Evolutionary conservation across 345 rosid species (phyloP).

Genomic region (Eutrema japonicum): DNA sequence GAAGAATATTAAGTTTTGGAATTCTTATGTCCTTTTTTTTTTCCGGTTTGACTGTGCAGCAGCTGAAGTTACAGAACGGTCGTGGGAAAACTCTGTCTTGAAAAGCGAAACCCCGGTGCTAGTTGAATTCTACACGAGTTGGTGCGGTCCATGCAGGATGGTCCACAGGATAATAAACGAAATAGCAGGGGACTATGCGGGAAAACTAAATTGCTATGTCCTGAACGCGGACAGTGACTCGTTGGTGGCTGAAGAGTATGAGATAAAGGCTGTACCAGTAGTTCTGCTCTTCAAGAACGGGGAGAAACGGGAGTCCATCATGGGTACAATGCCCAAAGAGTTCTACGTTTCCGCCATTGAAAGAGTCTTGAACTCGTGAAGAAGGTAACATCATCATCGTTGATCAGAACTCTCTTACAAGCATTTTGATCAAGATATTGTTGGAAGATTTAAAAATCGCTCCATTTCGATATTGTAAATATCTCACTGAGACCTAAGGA

Average conservation of each 20-base stretch:
- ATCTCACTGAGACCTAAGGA: conserved; percentile 19
- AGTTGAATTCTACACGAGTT: conserved; percentile 88
- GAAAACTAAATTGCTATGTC: conserved; percentile 68
- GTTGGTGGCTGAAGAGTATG: conserved; percentile 72
- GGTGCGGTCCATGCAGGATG: conserved; percentile 82
- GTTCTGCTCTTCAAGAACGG: conserved; percentile 90
- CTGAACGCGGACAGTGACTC: conserved; percentile 75
- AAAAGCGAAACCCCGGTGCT: conserved; percentile 73
- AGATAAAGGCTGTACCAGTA: conserved; percentile 88
- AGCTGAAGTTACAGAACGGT: conserved; percentile 56
- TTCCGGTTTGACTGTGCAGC: conserved; percentile 53
- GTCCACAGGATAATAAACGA: conserved; percentile 73
- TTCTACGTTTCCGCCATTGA: conserved; percentile 87
- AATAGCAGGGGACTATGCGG: conserved; percentile 78
- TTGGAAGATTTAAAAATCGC: not conserved
- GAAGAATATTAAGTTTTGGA: not conserved
- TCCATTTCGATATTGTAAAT: conserved; percentile 16
- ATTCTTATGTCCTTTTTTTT: not conserved
- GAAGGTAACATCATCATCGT: conserved; percentile 19
- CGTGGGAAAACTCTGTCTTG: conserved; percentile 68
- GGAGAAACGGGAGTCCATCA: conserved; percentile 67
- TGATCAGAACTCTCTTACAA: not conserved
- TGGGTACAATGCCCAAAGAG: conserved; percentile 97
- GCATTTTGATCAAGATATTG: conserved; percentile 20
- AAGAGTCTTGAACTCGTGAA: conserved; percentile 69